These are phyloP conservation scores for Tolypocladium ophioglossoides DNA, from an alignment of 2,329 filamentous ascomycete genomes.

Conservation along the genomic window DNA sequence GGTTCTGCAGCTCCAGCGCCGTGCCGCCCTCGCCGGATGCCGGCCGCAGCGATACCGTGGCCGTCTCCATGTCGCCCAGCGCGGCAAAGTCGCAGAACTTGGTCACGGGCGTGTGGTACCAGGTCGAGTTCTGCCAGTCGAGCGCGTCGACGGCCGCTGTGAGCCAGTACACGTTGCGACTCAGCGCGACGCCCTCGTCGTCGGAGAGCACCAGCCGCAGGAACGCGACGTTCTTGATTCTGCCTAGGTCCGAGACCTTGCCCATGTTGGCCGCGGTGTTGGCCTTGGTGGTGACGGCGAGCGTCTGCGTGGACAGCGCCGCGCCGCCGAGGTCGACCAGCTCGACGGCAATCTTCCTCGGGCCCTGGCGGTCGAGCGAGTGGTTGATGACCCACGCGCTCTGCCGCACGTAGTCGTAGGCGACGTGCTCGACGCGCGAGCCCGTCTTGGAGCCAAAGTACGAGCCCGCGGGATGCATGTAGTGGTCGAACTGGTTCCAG, in stretches of 20 bases:
- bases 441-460: constrained; percentile 50
- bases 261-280: constrained; percentile 28
- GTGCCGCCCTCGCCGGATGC: not conserved
- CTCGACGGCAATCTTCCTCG: constrained; percentile 35
- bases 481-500: constrained; percentile 57
- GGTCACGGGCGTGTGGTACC: constrained; percentile 48
- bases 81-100: constrained; percentile 36
- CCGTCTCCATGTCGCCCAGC: constrained; percentile 27
- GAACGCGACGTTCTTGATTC: constrained; percentile 33
- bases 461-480: constrained; percentile 44
- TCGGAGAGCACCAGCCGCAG: constrained; percentile 37
- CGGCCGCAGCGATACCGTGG: constrained; percentile 5
- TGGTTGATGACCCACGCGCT: constrained; percentile 45
- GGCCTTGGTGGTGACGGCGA: constrained; percentile 26
- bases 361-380: constrained; percentile 25
- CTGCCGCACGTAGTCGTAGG: constrained; percentile 39
- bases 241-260: constrained; percentile 11
- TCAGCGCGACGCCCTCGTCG: constrained; percentile 23
- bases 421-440: constrained; percentile 38
- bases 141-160: constrained; percentile 33
- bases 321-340: constrained; percentile 38
- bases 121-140: constrained; percentile 45
- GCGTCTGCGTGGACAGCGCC: constrained; percentile 20
- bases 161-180: constrained; percentile 53
- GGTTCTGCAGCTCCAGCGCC: constrained; percentile 38